Evolutionary conservation across 176 grass and related monocot genomes (phyloP), one percentile per base, ranked within the genome.

Genomic region (Oryza longistaminata): DNA sequence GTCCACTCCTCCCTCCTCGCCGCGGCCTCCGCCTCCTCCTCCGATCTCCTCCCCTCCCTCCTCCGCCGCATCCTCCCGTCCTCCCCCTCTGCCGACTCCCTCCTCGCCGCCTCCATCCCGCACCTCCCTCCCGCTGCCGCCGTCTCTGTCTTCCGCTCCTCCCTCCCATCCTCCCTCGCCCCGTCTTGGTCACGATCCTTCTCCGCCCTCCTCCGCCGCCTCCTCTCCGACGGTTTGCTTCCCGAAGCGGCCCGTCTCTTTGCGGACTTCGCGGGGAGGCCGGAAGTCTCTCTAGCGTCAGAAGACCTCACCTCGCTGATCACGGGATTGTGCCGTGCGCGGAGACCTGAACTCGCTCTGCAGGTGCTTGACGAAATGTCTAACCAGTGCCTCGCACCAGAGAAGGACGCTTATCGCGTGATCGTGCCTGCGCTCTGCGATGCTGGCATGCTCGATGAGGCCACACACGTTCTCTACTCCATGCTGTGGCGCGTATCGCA

Each of bases 161-260:
- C 91, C 6, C 79, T 95, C 9, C 87, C 88, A 0, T 62, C 46
- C 81, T 94, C 92, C 50, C 91, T 71, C 10, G 77, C 82, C 26
- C 88, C 88, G 21, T 89, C 88, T 4, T 97, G 95, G 92, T 88
- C 89, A 11, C 82, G 70, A 58, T 97, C 95, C 71, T 95, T 95
- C 82, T 81, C 93, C 70, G 89, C 87, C 45, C 46, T 95, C 52
- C 88, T 97, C 88, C 83, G 75, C 29, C 83, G 64, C 68, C 90
- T 91, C 37, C 49, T 93, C 65, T 81, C 81, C 64, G 52, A 61
- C 4, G 70, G 80, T 27, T 78, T 80, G 34, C 88, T 88, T 39
- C 75, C 73, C 1, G 85, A 90, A 3, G 92, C 92, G 0, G 44
- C 92, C 27, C 44, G 67, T 40, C 39, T 97, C 17, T 83, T 62